A percentile compares a stretch with the other conserved stretches of the same genome.
phyloP scores from a whole-genome alignment of 306 rosid genomes.

The Vicia villosa region DNA sequence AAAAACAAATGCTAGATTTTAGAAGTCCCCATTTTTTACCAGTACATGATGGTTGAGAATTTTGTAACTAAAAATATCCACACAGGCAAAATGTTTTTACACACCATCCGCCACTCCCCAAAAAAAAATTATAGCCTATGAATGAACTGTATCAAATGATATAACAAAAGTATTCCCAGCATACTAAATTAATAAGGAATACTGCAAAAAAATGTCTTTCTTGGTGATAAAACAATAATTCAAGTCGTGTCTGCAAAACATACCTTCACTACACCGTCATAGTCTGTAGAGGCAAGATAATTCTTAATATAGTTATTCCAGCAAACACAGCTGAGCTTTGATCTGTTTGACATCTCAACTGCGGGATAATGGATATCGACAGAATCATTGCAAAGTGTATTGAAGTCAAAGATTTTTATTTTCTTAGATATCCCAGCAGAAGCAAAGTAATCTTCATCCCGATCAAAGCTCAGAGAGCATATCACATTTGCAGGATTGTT shows the following conservation, averaged over 20 bases:
- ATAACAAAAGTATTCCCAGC: constrained; percentile 18
- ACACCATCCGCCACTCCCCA: too few species aligned
- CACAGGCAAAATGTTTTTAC: constrained; percentile 20
- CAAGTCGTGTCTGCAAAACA: constrained; percentile 36
- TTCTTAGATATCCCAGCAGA: constrained; percentile 95
- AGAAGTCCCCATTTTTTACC: background rate
- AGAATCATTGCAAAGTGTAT: constrained; percentile 67
- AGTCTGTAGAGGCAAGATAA: constrained; percentile 93
- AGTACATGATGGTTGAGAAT: constrained; percentile 5
- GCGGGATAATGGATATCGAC: constrained; percentile 91
- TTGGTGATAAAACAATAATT: constrained; percentile 30
- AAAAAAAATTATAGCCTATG: background rate
- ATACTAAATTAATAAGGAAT: constrained; percentile 26
- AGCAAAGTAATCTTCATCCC: constrained; percentile 89
- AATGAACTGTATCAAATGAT: constrained; percentile 13
- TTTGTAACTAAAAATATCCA: constrained; percentile 19
- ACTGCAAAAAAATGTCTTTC: constrained; percentile 24
- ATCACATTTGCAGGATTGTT: constrained; percentile 71
- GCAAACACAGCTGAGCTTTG: constrained; percentile 88
- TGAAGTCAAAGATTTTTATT: constrained; percentile 79
- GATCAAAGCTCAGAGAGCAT: constrained; percentile 91
- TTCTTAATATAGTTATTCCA: constrained; percentile 93
- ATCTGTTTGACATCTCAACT: constrained; percentile 77
- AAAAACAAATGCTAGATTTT: background rate
- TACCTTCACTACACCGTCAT: constrained; percentile 90